Base-by-base conservation (phyloP, 129 eudicot species). In the Pittosporum tobira region DNA sequence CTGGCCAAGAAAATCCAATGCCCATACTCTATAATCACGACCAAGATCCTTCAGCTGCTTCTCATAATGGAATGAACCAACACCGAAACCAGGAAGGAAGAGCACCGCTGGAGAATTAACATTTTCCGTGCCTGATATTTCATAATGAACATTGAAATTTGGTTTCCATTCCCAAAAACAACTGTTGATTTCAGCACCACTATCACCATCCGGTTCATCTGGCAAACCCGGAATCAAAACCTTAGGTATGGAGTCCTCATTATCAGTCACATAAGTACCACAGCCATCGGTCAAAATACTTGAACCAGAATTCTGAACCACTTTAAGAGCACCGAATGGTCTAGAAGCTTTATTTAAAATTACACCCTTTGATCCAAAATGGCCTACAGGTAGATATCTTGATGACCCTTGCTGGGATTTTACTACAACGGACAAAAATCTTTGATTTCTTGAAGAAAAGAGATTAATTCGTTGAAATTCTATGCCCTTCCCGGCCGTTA, bases 11-110 rank as follows among this genome's bases (percentile, higher is more conserved):
- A 91, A 91, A 83, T 91, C 98, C 29, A 91, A 51, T 0, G 98
- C 90, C 87, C 84, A 91, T 3, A 76, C 87, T 62, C 98, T 78
- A 56, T 29, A 83, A 83, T 91, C 95, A 44, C 73, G 87, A 48
- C 98, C 98, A 22, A 91, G 82, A 78, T 86, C 98, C 76, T 80
- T 86, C 19, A 91, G 77, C 67, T 91, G 98, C 62, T 91, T 91
- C 38, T 91, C 85, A 50, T 86, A 91, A 65, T 91, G 98, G 74
- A 91, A 91, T 12, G 94, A 86, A 65, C 95, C 98, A 49, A 91
- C 98, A 51, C 98, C 98, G 67, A 91, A 91, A 48, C 98, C 98
- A 9, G 98, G 98, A 45, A 91, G 94, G 57, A 86, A 81, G 52
- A 91, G 95, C 48, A 91, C 79, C 23, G 94, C 75, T 2, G 98